Conservation (phyloP, 306 rosid species). For the Coriaria nepalensis region DNA sequence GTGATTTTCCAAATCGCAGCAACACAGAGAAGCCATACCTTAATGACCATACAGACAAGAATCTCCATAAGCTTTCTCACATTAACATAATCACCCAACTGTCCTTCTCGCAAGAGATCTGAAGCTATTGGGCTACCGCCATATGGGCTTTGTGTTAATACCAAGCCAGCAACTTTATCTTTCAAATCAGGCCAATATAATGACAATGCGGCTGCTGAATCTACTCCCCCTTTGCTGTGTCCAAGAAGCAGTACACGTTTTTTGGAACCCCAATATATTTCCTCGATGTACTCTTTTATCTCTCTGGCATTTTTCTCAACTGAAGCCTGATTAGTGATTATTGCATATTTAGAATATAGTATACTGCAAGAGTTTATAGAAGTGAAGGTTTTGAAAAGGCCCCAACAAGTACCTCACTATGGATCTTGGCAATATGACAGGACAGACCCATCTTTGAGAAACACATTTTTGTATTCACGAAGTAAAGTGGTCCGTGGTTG, state of each 20-base stretch:
- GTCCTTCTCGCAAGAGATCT: conserved; percentile 91
- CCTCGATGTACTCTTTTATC: conserved; percentile 86
- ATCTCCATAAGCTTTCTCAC: conserved; percentile 83
- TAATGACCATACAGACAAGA: conserved; percentile 69
- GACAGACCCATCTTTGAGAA: conserved; percentile 89
- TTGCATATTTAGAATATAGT: conserved; percentile 16
- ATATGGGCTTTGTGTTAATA: conserved; percentile 88
- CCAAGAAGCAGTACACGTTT: conserved; percentile 91
- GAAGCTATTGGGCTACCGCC: conserved; percentile 98
- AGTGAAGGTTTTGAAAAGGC: not conserved
- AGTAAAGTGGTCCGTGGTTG: conserved; percentile 95
- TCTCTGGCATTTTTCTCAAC: conserved; percentile 95
- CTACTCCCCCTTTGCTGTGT: conserved; percentile 99
- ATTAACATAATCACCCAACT: conserved; percentile 92
- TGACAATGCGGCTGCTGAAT: conserved; percentile 94
- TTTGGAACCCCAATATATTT: conserved; percentile 89
- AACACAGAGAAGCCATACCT: conserved; percentile 30
- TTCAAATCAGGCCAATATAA: conserved; percentile 92
- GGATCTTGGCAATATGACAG: conserved; percentile 97
- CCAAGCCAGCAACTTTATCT: conserved; percentile 95
- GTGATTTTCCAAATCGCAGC: no score
- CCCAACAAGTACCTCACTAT: conserved; percentile 61
- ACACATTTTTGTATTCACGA: conserved; percentile 59
- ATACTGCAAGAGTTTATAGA: not conserved
- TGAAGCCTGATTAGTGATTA: conserved; percentile 45